Base-by-base conservation (phyloP, 192 early-diverging fungal genomes). In the Backusella sp. region DNA sequence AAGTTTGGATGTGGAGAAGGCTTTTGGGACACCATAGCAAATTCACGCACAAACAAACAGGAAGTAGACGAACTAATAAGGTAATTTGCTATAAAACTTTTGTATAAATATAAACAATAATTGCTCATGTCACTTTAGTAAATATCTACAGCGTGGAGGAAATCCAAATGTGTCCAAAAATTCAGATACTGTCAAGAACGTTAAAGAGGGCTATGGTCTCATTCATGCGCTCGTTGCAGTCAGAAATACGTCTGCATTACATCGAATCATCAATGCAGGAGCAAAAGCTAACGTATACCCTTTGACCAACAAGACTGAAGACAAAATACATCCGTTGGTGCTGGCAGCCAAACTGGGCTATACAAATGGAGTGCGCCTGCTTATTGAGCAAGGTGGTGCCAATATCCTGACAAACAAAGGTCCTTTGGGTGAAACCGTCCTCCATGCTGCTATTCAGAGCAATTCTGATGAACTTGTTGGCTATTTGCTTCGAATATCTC, bases 81-180 rank as follows among this genome's bases (percentile, higher is more conserved):
- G 77, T 73, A 78, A 69, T 15, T 67, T 35, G 42, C 52, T 36
- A 69, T 73, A 23, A 23, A 44, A 41, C 26, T 41, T 42, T 21
- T 21, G 2, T 36, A 44, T 28, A 30, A 3, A 8, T 36, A 44
- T 28, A 30, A 3, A 32, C 3, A n/a, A 1, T 52, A 26, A n/a
- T n/a, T 46, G 26, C 23, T 67, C 7, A 49, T 49, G 15, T 35
- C 2, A 17, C 34, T 68, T 39, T 74, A 81, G 80, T 28, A 81
- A 73, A 30, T 81, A 81, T 66, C 37, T 81, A 34, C 56, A 49
- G 4, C 71, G 80, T 21, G 80, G 80, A 6, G 80, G 80, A 6
- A 56, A 70, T 28, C 72, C 76, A 17, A 81, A 81, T 70, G 80
- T 81, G 21, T 76, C 80, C 23, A 76, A 81, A 12, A 68, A 66